Evolutionary conservation across 495 filamentous ascomycete genomes (phyloP).

Genomic region (Aspergillus panamensis): DNA sequence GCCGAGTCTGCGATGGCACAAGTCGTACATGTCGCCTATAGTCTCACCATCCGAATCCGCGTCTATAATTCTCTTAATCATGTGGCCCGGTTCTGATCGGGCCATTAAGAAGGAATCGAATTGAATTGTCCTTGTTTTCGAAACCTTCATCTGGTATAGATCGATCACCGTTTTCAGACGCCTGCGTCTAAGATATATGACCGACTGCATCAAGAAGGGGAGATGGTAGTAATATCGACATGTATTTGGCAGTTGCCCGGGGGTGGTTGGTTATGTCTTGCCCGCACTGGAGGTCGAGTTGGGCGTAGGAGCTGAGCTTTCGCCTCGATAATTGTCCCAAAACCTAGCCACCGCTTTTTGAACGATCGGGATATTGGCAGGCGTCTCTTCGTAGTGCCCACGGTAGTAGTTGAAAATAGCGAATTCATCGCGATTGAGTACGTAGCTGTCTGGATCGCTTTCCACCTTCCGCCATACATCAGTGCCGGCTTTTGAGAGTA

Average conservation of each 20-base stretch:
- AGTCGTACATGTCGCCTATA: not conserved
- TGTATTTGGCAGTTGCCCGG: not conserved
- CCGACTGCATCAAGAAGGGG: not conserved
- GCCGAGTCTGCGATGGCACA: not conserved
- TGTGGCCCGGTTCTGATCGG: not conserved
- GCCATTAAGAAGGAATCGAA: not conserved
- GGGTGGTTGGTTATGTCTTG: constrained; percentile 24
- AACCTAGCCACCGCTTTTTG: constrained; percentile 46
- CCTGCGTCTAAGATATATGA: not conserved
- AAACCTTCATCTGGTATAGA: not conserved
- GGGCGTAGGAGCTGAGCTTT: constrained; percentile 12
- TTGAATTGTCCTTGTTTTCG: not conserved
- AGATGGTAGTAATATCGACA: not conserved
- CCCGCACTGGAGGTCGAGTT: constrained; percentile 13
- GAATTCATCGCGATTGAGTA: constrained; percentile 69
- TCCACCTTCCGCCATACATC: constrained; percentile 62
- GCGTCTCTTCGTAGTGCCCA: constrained; percentile 47
- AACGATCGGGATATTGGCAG: constrained; percentile 25
- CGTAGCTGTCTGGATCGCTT: constrained; percentile 55
- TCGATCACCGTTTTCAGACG: not conserved
- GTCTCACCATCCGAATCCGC: not conserved
- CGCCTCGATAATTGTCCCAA: constrained; percentile 44
- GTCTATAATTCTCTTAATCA: not conserved
- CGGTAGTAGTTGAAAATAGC: constrained; percentile 75
- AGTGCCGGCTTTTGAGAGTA: constrained; percentile 54